Base-by-base conservation (phyloP, 2,329 filamentous ascomycete species). In the Fusarium sp. region DNA sequence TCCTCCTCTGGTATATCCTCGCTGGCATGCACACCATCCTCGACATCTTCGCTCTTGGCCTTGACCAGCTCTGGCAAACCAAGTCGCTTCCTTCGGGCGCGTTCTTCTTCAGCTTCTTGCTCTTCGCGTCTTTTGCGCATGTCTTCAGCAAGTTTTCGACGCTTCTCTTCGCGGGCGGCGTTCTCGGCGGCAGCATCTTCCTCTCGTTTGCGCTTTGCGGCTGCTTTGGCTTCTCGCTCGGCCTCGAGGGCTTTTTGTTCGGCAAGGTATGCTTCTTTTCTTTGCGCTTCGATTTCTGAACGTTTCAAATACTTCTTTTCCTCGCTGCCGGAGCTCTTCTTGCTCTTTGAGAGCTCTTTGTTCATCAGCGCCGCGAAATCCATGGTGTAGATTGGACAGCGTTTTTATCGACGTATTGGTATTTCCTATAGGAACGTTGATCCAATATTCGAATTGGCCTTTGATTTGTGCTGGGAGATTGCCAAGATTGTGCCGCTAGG, bases 291-390 rank as follows among this genome's bases (percentile, higher is more conserved):
- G 75, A 94, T 82, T 75, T 99, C 96, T 75, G 93, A 91, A 75
- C 95, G 94, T 77, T 94, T 95, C 72, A 94, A 84, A 82, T 94
- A 98, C 83, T 97, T 98, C 78, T 92, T 92, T 44, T 83, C 78
- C 22, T 84, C 82, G 41, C 83, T 72, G 59, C 84, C 76, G 42
- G 84, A 75, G 47, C 84, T 75, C 62, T 88, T 84, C 82, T 94
- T 94, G 76, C 92, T 88, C 83, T 96, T 97, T 78, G 93, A 90
- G 79, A 99, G 96, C 83, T 98, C 95, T 80, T 94, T 93, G 79
- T 93, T 91, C 94, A 99, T 97, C 54, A 99, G 86, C 41, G 94
- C 90, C 70, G 95, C 95, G 86, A 99, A 99, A 83, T 99, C 95
- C 96, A 99, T 99, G 75, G 70, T 87, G 36, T 80, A 71, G 15